Evolutionary conservation across 2,329 filamentous ascomycete species (phyloP).

Genomic region (Colletotrichum sp.): DNA sequence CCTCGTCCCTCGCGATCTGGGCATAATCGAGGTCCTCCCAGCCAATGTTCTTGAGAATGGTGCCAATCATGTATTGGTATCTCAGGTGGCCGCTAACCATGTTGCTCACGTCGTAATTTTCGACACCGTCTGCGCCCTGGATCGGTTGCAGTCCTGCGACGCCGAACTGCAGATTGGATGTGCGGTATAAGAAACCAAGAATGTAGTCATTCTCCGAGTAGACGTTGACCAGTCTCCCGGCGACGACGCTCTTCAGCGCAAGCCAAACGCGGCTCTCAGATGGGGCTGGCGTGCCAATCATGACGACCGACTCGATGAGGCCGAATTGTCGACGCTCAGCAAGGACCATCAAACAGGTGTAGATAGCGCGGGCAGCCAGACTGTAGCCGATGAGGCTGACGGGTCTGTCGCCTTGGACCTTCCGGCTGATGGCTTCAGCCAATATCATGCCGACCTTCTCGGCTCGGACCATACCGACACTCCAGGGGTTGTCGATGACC

Average conservation of each 20-base stretch:
- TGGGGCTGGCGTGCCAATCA: constrained; percentile 84
- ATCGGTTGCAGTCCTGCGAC: constrained; percentile 84
- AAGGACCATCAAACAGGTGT: constrained; percentile 79
- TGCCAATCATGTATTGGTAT: constrained; percentile 72
- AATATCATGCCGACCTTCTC: constrained; percentile 76
- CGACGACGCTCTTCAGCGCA: constrained; percentile 77
- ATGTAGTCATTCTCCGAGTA: constrained; percentile 89
- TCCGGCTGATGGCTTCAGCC: constrained; percentile 82
- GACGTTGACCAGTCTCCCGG: constrained; percentile 87
- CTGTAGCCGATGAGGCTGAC: constrained; percentile 85
- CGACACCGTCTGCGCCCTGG: constrained; percentile 66
- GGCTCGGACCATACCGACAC: constrained; percentile 74
- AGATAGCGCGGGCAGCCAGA: constrained; percentile 83
- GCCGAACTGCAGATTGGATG: constrained; percentile 80
- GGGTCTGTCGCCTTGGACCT: constrained; percentile 81
- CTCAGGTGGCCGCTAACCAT: constrained; percentile 72
- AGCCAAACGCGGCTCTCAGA: constrained; percentile 77
- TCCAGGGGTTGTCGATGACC: constrained; percentile 84
- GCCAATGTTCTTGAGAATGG: constrained; percentile 69
- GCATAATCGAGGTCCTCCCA: constrained; percentile 68
- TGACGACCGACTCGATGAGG: constrained; percentile 81
- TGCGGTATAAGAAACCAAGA: constrained; percentile 86
- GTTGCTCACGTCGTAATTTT: constrained; percentile 72
- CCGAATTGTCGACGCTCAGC: constrained; percentile 86
- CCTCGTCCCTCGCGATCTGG: constrained; percentile 36